These are phyloP conservation scores for Gonapodya prolifera DNA, from an alignment of 192 early-diverging fungal genomes.

Conservation along the genomic window DNA sequence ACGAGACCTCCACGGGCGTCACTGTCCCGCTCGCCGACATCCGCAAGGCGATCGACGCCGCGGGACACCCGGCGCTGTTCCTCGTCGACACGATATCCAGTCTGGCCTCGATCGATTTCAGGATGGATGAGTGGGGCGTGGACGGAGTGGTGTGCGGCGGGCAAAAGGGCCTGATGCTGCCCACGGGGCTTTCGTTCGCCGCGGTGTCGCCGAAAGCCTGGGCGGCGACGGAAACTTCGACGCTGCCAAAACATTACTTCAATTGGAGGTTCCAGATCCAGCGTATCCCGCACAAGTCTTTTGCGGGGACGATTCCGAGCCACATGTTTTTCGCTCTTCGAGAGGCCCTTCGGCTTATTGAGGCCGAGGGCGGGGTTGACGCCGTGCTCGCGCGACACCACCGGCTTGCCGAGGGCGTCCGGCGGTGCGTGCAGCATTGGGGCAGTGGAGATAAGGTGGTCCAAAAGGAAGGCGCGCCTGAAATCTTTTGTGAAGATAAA, in stretches of 20 bases:
- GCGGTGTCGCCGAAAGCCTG: not conserved
- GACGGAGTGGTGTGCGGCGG: not conserved
- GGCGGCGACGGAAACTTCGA: not conserved
- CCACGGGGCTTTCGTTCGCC: not conserved
- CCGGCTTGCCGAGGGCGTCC: slow-evolving; percentile 3
- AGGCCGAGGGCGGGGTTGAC: not conserved
- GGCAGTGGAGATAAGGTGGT: not conserved
- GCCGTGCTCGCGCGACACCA: not conserved
- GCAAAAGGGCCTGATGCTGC: slow-evolving; percentile 4
- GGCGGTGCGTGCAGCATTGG: not conserved
- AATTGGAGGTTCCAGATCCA: not conserved
- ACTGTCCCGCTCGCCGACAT: not conserved
- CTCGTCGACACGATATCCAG: not conserved
- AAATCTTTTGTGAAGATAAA: not conserved
- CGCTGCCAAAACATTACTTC: not conserved
- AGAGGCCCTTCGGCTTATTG: not conserved
- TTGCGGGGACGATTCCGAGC: not conserved
- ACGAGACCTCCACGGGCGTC: slow-evolving; percentile 1
- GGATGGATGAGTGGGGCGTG: not conserved
- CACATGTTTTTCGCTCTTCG: not conserved
- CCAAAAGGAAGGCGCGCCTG: not conserved
- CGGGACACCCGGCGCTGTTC: slow-evolving; percentile 3
- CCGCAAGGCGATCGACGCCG: slow-evolving; percentile 1
- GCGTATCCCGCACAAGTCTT: not conserved
- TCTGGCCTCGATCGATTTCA: not conserved